These are phyloP conservation scores for Plasmodium ovale DNA, from an alignment of 169 alveolate genomes.

Conservation along the genomic window DNA sequence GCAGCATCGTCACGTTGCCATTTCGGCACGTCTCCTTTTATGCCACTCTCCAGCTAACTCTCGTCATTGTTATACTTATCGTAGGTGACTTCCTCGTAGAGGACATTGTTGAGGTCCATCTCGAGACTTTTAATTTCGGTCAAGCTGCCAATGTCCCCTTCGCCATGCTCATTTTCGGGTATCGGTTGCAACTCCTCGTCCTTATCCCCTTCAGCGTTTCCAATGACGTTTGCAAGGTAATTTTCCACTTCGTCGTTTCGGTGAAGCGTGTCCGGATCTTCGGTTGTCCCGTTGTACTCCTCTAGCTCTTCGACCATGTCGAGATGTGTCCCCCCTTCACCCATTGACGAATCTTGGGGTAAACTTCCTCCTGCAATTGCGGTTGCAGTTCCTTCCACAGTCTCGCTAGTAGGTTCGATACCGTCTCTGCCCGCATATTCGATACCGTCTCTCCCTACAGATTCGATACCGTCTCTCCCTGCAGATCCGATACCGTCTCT, in stretches of 20 bases:
- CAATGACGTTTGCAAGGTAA: background rate
- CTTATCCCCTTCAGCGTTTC: background rate
- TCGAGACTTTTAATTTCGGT: conserved; percentile 42
- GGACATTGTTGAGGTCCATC: conserved; percentile 56
- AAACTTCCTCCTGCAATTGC: background rate
- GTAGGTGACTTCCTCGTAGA: conserved; percentile 54
- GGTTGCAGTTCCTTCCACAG: background rate
- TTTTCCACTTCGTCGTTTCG: background rate
- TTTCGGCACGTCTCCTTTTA: conserved; percentile 20
- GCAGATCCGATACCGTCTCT: background rate
- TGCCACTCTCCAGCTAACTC: conserved; percentile 11
- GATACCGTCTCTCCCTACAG: background rate
- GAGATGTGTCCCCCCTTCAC: background rate
- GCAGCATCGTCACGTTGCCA: conserved; percentile 13
- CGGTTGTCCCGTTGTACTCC: background rate
- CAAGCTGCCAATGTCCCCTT: conserved; percentile 9
- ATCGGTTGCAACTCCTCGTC: background rate
- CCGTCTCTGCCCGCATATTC: no score
- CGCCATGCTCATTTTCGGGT: background rate
- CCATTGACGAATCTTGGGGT: background rate
- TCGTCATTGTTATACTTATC: conserved; percentile 64
- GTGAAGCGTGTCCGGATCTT: background rate
- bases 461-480: no score
- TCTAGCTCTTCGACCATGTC: background rate
- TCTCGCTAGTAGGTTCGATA: background rate